These are phyloP conservation scores for Astragalus glycyphyllos DNA, from an alignment of 306 rosid genomes.

Conservation along the genomic window DNA sequence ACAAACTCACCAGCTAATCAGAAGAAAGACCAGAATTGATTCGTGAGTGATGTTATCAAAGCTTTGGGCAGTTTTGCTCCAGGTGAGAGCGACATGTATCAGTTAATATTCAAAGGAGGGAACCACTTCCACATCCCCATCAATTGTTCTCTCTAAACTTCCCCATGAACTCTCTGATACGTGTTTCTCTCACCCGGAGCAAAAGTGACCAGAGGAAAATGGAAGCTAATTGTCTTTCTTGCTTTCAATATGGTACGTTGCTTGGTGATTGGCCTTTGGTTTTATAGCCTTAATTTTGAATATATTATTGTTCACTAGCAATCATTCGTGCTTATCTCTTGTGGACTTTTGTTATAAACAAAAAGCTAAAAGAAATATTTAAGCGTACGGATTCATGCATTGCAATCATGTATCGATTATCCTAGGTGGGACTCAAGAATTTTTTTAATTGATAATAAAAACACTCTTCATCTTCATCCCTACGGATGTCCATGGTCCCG, in stretches of 20 bases:
- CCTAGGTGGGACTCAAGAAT: too few species aligned
- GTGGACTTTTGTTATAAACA: too few species aligned
- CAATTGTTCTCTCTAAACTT: too few species aligned
- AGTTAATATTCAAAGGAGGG: not conserved
- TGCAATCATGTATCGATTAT: too few species aligned
- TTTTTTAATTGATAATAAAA: too few species aligned
- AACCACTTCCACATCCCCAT: too few species aligned
- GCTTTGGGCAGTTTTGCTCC: slow-evolving; percentile 9
- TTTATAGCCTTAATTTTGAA: not conserved
- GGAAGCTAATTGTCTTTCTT: too few species aligned
- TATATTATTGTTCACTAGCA: not conserved
- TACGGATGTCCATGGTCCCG: too few species aligned
- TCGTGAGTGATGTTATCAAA: not conserved
- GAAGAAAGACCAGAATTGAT: not conserved
- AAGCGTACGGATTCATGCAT: too few species aligned
- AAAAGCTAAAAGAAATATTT: too few species aligned
- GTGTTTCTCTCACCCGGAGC: slow-evolving; percentile 35
- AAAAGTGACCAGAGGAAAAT: not conserved
- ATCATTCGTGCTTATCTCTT: not conserved
- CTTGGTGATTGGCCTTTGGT: not conserved
- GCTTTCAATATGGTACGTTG: not conserved
- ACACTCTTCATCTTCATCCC: too few species aligned
- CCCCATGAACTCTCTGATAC: slow-evolving; percentile 5
- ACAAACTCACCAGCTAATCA: slow-evolving; percentile 4
- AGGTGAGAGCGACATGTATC: slow-evolving; percentile 41